A percentile compares a stretch with the other conserved stretches of the same genome.
phyloP scores from a whole-genome alignment of 768 basidiomycete genomes.

The Phlegmacium glaucopus region DNA sequence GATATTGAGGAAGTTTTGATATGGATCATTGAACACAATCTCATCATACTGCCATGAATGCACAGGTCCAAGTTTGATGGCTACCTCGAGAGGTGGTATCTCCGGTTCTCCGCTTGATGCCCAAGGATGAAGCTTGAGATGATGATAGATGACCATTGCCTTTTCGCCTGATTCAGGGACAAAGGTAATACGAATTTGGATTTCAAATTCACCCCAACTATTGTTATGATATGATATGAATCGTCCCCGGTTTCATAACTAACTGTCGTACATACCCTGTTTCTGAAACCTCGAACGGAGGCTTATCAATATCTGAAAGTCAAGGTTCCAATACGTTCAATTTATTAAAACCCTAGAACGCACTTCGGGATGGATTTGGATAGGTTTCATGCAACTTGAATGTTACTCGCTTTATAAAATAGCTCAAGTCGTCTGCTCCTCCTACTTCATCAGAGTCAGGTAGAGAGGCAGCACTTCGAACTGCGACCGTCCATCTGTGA shows the following conservation, averaged over 20 bases:
- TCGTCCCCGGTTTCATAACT: background rate
- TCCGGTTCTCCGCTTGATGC: slow-evolving; percentile 58
- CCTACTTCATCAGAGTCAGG: slow-evolving; percentile 77
- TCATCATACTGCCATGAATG: slow-evolving; percentile 99
- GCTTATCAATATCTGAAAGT: slow-evolving; percentile 76
- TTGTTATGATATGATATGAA: background rate
- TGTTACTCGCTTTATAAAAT: slow-evolving; percentile 93
- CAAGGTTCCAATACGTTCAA: slow-evolving; percentile 2
- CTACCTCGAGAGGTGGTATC: slow-evolving; percentile 63
- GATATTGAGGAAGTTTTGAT: slow-evolving; percentile 77
- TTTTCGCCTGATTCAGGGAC: slow-evolving; percentile 90
- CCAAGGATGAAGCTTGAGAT: slow-evolving; percentile 96
- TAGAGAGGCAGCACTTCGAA: slow-evolving; percentile 81
- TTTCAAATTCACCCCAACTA: slow-evolving; percentile 99
- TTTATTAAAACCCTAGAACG: slow-evolving; percentile 22
- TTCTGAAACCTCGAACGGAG: slow-evolving; percentile 93
- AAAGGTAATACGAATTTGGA: slow-evolving; percentile 89
- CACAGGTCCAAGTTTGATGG: slow-evolving; percentile 71
- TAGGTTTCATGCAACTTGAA: slow-evolving; percentile 99
- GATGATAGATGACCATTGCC: slow-evolving; percentile 81
- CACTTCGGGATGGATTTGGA: slow-evolving; percentile 85
- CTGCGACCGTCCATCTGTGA: slow-evolving; percentile 94
- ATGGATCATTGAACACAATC: slow-evolving; percentile 93
- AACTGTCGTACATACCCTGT: slow-evolving; percentile 66
- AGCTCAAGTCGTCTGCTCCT: slow-evolving; percentile 84